Evolutionary conservation across 2,329 filamentous ascomycete genomes (phyloP), one percentile per base, ranked within the genome.

Genomic region (Cercospora sp.): DNA sequence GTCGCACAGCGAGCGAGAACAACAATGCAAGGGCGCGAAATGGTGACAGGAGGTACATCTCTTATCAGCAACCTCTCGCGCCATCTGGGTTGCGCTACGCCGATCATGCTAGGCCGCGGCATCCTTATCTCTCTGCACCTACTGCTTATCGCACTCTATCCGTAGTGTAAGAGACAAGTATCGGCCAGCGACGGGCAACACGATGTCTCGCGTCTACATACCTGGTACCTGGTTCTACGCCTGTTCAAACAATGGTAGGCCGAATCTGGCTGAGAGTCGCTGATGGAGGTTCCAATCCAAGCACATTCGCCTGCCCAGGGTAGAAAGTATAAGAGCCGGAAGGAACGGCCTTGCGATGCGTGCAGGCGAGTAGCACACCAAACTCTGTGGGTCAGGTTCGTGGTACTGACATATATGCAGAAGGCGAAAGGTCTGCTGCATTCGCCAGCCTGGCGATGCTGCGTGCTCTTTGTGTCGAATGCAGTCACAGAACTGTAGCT

Each of bases 381-480:
- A 30, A 18, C 16, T 16, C 26, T 30, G 6, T 18, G 26, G 26
- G 6, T 26, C 16, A 5, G 9, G 1, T 28, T 5, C 20, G n/a
- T 58, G 16, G 10, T 30, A 28, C 18, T 30, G 26, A 33, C 53
- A 33, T 30, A 28, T 26, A 30, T 36, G 33, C 59, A 61, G 68
- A 62, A 68, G 71, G 26, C 58, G 70, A 36, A 73, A 73, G 63
- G 72, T 73, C 16, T 73, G 72, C 66, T 73, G 72, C 51, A 73
- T 73, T 18, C 59, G 70, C 31, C 69, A 72, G 53, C 64, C 69
- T 42, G 72, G 72, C 36, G 72, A 73, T 45, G 70, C 69, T 64
- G 72, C 72, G 7, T 73, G 70, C 60, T 71, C 67, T 23, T 60
- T 72, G 9, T 69, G 69, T 53, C 67, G 71, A 18, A 71, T 72